phyloP scores from a whole-genome alignment of 2,329 filamentous ascomycete genomes.

The Metarhizium anisopliae region DNA sequence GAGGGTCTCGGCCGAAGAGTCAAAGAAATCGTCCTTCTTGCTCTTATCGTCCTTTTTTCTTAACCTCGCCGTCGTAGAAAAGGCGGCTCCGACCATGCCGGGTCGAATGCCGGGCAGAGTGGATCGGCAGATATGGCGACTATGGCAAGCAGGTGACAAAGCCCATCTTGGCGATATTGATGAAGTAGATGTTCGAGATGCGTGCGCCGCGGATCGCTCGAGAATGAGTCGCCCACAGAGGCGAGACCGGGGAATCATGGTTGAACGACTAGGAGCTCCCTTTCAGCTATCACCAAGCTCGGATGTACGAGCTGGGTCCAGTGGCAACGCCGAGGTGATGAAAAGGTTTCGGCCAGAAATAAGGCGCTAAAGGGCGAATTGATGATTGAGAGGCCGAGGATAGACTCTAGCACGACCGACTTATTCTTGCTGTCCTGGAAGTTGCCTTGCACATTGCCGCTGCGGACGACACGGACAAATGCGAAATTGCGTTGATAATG shows the following conservation, averaged over 20 bases:
- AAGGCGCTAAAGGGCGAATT: neutral
- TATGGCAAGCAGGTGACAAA: constrained; percentile 17
- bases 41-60: constrained; percentile 28
- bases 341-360: neutral
- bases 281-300: constrained; percentile 2
- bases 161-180: constrained; percentile 17
- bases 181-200: constrained; percentile 15
- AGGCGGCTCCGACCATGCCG: constrained; percentile 20
- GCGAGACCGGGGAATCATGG: constrained; percentile 33
- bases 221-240: constrained; percentile 29
- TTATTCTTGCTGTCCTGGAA: constrained; percentile 10
- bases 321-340: neutral
- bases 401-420: constrained; percentile 4
- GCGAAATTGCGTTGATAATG: constrained; percentile 20
- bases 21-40: constrained; percentile 40
- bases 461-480: constrained; percentile 15
- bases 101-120: constrained; percentile 20
- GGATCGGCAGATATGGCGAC: constrained; percentile 22
- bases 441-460: constrained; percentile 24
- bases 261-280: constrained; percentile 3
- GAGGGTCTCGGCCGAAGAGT: constrained; percentile 31
- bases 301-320: constrained; percentile 5
- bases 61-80: constrained; percentile 26
- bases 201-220: constrained; percentile 22
- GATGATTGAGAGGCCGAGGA: too few relatives aligned